These are phyloP conservation scores for Fraxinus quadrangulata DNA, from an alignment of 257 asterid genomes.

Conservation along the genomic window DNA sequence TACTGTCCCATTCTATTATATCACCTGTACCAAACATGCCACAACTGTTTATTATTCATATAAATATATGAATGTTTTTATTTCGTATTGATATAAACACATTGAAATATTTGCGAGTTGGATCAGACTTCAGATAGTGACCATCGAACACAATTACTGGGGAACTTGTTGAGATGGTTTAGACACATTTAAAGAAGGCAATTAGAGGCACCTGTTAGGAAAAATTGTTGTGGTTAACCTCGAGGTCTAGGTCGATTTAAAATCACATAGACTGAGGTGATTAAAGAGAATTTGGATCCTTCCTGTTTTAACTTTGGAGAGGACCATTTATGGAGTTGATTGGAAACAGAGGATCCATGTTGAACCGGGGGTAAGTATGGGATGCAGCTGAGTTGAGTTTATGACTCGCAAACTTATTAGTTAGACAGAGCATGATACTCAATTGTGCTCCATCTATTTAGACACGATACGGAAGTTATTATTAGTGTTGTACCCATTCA, in stretches of 20 bases:
- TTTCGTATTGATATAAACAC: neutral
- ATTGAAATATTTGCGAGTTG: neutral
- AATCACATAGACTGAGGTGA: neutral
- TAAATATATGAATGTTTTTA: too few species aligned
- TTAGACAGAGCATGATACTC: neutral
- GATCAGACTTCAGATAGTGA: neutral
- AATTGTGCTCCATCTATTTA: neutral
- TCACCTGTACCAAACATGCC: too few species aligned
- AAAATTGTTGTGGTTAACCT: neutral
- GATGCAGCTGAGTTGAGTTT: neutral
- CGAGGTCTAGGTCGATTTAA: neutral
- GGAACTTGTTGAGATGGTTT: neutral
- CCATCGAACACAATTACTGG: neutral
- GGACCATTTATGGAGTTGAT: neutral
- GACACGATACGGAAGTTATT: neutral
- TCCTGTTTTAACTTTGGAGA: neutral
- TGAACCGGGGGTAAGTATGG: neutral
- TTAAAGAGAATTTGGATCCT: neutral
- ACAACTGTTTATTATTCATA: too few species aligned
- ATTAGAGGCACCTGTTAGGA: neutral
- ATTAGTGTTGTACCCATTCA: neutral
- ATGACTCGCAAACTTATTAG: neutral
- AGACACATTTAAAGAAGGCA: neutral
- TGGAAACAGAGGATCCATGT: neutral
- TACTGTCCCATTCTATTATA: too few species aligned